phyloP scores from a whole-genome alignment of 805 yeast species.

The Blastobotrys parvus region DNA sequence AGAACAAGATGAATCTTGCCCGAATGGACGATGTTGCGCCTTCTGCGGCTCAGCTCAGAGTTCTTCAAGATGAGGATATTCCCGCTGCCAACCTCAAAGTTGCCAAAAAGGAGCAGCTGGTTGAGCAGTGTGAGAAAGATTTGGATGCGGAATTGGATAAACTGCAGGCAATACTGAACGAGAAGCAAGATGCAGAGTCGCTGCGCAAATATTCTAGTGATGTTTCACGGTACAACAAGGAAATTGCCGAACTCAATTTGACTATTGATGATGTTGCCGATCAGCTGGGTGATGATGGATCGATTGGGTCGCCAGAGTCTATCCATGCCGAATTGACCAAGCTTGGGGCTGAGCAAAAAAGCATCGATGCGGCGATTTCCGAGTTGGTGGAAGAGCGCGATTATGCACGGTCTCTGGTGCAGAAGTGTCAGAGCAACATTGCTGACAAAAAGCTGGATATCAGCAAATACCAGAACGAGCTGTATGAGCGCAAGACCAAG shows the following conservation, averaged over 20 bases:
- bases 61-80: neutral
- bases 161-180: conserved; percentile 11
- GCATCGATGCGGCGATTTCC: conserved; percentile 30
- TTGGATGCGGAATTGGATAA: conserved; percentile 9
- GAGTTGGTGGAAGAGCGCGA: conserved; percentile 38
- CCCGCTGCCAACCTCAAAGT: no score
- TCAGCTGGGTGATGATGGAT: conserved; percentile 2
- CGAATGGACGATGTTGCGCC: no score
- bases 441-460: conserved; percentile 47
- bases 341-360: conserved; percentile 34
- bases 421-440: conserved; percentile 39
- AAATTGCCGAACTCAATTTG: conserved; percentile 17
- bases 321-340: conserved; percentile 23
- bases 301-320: conserved; percentile 11
- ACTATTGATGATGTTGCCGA: conserved; percentile 21
- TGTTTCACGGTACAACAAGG: conserved; percentile 22
- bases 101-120: neutral
- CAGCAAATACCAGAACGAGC: conserved; percentile 43
- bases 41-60: neutral
- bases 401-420: conserved; percentile 34
- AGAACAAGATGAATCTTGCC: no score
- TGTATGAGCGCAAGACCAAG: conserved; percentile 35
- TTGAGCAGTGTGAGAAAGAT: neutral
- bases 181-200: conserved; percentile 18
- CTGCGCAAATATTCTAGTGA: conserved; percentile 27